These are phyloP conservation scores for Haplosporangium sp. DNA, from an alignment of 371 early-diverging fungal species.

Conservation along the genomic window DNA sequence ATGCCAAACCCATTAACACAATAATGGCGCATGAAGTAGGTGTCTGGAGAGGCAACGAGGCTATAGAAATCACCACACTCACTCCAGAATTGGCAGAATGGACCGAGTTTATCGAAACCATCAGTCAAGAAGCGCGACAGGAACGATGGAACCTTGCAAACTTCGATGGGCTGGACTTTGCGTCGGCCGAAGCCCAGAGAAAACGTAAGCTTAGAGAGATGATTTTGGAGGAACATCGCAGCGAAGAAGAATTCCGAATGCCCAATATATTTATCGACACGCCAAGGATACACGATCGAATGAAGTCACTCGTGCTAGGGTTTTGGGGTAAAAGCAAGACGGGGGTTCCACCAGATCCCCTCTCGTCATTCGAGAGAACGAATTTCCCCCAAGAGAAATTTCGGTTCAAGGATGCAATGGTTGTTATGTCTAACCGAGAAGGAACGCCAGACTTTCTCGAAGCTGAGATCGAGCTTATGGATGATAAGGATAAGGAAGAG, in stretches of 20 bases:
- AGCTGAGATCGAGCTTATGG: conserved; percentile 25
- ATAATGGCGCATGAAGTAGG: conserved; percentile 17
- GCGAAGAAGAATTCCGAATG: conserved; percentile 20
- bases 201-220: neutral
- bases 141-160: conserved; percentile 11
- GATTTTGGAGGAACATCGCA: conserved; percentile 13
- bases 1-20: neutral
- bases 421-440: conserved; percentile 3
- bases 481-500: conserved; percentile 5
- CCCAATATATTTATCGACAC: neutral
- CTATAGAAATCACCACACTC: conserved; percentile 29
- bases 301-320: conserved; percentile 3
- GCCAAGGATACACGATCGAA: conserved; percentile 1
- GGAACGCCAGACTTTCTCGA: conserved; percentile 14
- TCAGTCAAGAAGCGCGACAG: conserved; percentile 17
- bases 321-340: neutral
- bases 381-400: conserved; percentile 19
- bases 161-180: neutral
- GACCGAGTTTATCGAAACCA: conserved; percentile 32
- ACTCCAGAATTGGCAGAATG: conserved; percentile 16
- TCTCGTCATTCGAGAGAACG: conserved; percentile 10
- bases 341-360: neutral
- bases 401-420: conserved; percentile 24
- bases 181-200: neutral
- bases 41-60: conserved; percentile 34